Base-by-base conservation (phyloP, 2,329 filamentous ascomycete species). In the Fusarium sp. region DNA sequence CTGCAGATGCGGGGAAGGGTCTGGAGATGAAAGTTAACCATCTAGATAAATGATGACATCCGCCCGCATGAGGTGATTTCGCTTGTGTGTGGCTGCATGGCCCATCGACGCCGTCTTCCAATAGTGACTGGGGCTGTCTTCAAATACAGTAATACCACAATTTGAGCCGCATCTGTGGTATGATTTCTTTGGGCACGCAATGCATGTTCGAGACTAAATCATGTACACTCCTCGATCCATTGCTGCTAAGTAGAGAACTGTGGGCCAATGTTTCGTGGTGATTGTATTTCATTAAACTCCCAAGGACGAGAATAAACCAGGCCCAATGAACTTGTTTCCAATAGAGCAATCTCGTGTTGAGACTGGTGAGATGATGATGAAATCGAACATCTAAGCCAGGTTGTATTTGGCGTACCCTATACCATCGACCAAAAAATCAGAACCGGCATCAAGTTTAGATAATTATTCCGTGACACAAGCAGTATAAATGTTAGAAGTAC, bases 41-140 rank as follows among this genome's bases (percentile, higher is more conserved):
- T 49, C 53, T 20, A 28, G 45, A 20, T 26, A 19, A 62, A 56
- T 37, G 40, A 56, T 56, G 46, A 44, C 43, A 48, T 48, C 50
- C 35, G 33, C 46, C 32, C 59, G 56, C 54, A 67, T 61, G 28
- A 61, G 17, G 37, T 60, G 56, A 71, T 69, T 48, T 69, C 65
- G 69, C 64, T 67, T 72, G 47, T 60, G 57, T 35, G 58, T 59
- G 62, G 54, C 52, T 56, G 52, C 41, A 63, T 66, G 28, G 24
- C 45, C 33, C 33, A 54, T 64, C 35, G 48, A 37, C 48, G 44
- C 48, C 32, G 35, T 33, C 51, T 24, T 13, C 56, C 65, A 56
- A 62, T 68, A 56, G 70, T 68, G 60, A 48, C 58, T 62, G 57
- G 37, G 47, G 32, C 49, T 20, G 15, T 56, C 14, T 45, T 45